phyloP scores from a whole-genome alignment of 192 early-diverging fungal genomes.

The Coemansia sp. region DNA sequence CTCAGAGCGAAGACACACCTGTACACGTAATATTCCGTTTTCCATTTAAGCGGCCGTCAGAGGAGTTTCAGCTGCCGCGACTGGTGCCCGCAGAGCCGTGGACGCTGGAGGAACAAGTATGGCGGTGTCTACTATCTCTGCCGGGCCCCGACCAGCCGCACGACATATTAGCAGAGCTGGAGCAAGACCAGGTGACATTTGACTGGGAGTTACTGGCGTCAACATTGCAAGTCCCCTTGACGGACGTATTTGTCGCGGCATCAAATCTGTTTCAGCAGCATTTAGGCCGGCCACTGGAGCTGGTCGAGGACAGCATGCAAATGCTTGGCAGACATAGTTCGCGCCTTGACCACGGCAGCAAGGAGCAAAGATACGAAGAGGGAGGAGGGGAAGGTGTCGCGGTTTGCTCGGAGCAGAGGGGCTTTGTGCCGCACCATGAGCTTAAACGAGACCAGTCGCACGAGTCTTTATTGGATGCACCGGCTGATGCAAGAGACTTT shows the following conservation, averaged over 20 bases:
- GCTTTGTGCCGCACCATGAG: neutral
- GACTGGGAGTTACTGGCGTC: slow-evolving; percentile 46
- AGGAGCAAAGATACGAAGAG: neutral
- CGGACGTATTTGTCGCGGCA: slow-evolving; percentile 34
- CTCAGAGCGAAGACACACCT: neutral
- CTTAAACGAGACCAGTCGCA: neutral
- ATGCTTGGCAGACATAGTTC: neutral
- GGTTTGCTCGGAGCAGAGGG: neutral
- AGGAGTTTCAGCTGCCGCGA: slow-evolving; percentile 6
- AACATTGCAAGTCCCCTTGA: slow-evolving; percentile 21
- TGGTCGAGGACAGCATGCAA: slow-evolving; percentile 24
- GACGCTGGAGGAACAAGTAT: slow-evolving; percentile 38
- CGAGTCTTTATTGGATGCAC: slow-evolving; percentile 11
- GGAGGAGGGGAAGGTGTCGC: neutral
- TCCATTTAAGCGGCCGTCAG: slow-evolving; percentile 36
- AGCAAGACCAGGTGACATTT: slow-evolving; percentile 51
- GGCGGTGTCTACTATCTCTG: slow-evolving; percentile 32
- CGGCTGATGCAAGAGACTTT: slow-evolving; percentile 19
- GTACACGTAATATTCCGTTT: slow-evolving; percentile 45
- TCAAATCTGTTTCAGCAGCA: slow-evolving; percentile 31
- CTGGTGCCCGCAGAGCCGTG: neutral
- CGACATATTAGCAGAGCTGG: slow-evolving; percentile 45
- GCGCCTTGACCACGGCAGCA: neutral
- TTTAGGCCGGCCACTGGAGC: slow-evolving; percentile 23
- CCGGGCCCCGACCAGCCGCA: slow-evolving; percentile 29